Percentiles rank a stretch among this genome's conserved stretches.
These are phyloP conservation scores for Iberis pinnata DNA, from an alignment of 345 rosid genomes.

Conservation along the genomic window DNA sequence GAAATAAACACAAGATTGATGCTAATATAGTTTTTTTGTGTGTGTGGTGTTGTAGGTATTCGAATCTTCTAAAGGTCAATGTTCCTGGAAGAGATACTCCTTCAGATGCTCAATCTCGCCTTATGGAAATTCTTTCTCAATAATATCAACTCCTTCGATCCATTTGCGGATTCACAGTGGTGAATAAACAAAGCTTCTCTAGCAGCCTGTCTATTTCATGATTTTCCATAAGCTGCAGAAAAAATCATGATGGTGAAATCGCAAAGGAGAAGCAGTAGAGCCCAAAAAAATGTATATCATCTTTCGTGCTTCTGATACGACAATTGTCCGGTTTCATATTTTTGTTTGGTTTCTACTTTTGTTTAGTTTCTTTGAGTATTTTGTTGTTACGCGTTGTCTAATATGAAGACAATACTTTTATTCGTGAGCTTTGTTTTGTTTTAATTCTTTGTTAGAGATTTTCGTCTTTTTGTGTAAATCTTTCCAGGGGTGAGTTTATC, in stretches of 20 bases:
- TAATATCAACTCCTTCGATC: conserved; percentile 25
- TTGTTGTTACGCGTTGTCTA: background rate
- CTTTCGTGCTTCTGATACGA: conserved; percentile 2
- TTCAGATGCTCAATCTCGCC: conserved; percentile 59
- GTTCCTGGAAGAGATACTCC: conserved; percentile 93
- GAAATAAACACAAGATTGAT: background rate
- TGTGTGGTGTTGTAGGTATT: conserved; percentile 63
- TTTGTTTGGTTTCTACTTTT: background rate
- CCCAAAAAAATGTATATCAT: conserved; percentile 23
- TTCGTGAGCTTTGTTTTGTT: conserved; percentile 12
- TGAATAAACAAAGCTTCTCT: conserved; percentile 25
- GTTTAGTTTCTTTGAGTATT: conserved; percentile 1
- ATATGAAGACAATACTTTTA: conserved; percentile 6
- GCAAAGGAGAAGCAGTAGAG: conserved; percentile 15
- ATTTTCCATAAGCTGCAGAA: conserved; percentile 22
- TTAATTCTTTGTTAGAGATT: conserved; percentile 22
- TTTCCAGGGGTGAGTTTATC: background rate
- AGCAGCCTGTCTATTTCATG: conserved; percentile 19
- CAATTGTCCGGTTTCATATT: conserved; percentile 3
- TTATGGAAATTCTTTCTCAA: conserved; percentile 51
- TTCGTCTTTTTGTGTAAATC: conserved; percentile 17
- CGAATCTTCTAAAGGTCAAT: conserved; percentile 63
- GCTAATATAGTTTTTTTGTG: background rate
- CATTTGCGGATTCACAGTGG: conserved; percentile 4
- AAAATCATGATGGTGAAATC: conserved; percentile 15